Base-by-base conservation (phyloP, 306 rosid genomes). In the Acacia melanoxylon region DNA sequence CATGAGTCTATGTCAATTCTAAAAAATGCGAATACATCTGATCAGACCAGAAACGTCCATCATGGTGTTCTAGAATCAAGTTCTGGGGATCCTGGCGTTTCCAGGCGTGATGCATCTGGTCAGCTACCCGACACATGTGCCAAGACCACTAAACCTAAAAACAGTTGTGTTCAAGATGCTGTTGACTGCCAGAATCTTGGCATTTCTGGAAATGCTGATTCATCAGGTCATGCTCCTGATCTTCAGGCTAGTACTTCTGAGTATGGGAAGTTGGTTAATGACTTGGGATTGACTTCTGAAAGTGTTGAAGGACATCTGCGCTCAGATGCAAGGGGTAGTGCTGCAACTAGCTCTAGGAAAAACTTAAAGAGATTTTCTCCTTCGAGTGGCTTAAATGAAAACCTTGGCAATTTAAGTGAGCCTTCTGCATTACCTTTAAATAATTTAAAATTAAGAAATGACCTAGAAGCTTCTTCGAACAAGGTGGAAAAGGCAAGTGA, bases 301-400 rank as follows among this genome's bases (percentile, higher is more conserved):
- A 87, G 74, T 84, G 87, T 81, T n/a, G 86, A 79, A 29, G 84
- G 82, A 76, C n/a, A 79, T 72, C 74, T 49, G 29, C 77, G 62
- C 81, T 87, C 86, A 75, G 85, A 87, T 78, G 89, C 80, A 25
- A 84, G 80, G 80, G 40, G 45, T 31, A 31, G 83, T 78, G 63
- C 85, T 78, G 8, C n/a, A 19, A 85, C 84, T 78, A 73, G 80
- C 81, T 80, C 89, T 37, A 83, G 80, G 86, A 88, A 89, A 81
- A 82, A 83, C 29, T 75, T 84, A 58, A 77, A 58, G 86, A 86
- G 83, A 75, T 82, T 86, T 63, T 29, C 88, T 80, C 85, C 82
- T 86, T 84, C 92, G 54, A 77, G 80, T 67, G 68, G 54, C 72
- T 72, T 85, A 10, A 87, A 87, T 4, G 91, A 89, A 78, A 78